Evolutionary conservation across 306 rosid species (phyloP), one percentile per base, ranked within the genome.

Genomic region (Sindora glabra): DNA sequence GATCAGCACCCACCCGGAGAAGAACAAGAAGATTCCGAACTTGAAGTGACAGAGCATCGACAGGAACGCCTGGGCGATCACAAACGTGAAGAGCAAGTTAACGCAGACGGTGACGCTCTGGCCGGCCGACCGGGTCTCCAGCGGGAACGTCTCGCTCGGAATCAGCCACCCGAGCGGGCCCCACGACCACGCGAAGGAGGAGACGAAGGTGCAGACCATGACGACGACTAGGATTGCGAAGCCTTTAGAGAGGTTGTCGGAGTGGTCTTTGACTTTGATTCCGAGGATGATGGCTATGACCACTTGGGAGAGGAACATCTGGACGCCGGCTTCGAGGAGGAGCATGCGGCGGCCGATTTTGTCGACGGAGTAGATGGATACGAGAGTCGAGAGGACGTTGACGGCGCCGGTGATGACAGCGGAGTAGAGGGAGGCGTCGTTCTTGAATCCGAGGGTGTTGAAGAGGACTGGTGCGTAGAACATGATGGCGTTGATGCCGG

Each of bases 401-500:
- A 90, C 86, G 2, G 85, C 90, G 24, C 96, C 91, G 0, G 85
- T 85, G 15, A 90, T 85, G 34, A 81, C 96, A 10, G 96, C 65
- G 1, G 87, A 90, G 80, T 85, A 87, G 2, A 90, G 83, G 8
- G 96, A 60, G 44, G 95, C 96, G 13, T 87, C 95, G 3, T 1
- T 49, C 13, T 75, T 78, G 52, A 87, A 90, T 13, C 97, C 96
- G 5, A 90, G 1, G 1, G 97, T 85, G 72, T 18, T 30, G 65
- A 90, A 90, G 2, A 90, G 45, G 8, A 90, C 96, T 0, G 97
- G 97, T 0, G 95, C 91, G 19, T 87, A 90, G 63, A 90, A 87
- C 96, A 87, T 87, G 22, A 90, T 90, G 0, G 96, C 97, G n/a
- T 90, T 90, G 82, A 90, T 90, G 9, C 98, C 98, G 0, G 98